Evolutionary conservation across 2,329 filamentous ascomycete species (phyloP).

Genomic region (Ophiostoma angusticollis): DNA sequence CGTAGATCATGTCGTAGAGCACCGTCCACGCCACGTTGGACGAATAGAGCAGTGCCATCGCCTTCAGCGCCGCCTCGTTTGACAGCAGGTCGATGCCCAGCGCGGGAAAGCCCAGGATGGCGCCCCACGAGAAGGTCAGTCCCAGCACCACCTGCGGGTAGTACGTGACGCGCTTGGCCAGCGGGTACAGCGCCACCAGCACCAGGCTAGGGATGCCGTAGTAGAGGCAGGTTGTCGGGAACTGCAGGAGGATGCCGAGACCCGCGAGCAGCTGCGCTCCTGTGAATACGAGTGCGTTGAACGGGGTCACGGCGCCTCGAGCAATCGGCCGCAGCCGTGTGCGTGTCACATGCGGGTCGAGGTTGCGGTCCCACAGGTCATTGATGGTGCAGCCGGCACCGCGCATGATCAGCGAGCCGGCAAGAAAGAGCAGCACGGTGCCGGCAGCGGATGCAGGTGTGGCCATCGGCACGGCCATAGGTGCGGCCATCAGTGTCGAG

Average conservation of each 20-base stretch:
- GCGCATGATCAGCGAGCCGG: constrained; percentile 72
- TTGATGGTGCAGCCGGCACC: constrained; percentile 83
- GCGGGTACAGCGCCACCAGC: constrained; percentile 63
- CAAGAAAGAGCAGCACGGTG: constrained; percentile 57
- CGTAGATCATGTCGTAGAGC: constrained; percentile 86
- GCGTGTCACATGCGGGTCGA: constrained; percentile 67
- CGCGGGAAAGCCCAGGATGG: constrained; percentile 77
- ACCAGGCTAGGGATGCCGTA: constrained; percentile 66
- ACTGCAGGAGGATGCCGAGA: constrained; percentile 61
- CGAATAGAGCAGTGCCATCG: constrained; percentile 57
- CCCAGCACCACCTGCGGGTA: constrained; percentile 79
- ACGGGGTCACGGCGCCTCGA: constrained; percentile 60
- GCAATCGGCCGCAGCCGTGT: constrained; percentile 72
- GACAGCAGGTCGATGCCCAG: constrained; percentile 63
- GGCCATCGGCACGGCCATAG: constrained; percentile 49
- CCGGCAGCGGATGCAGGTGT: constrained; percentile 47
- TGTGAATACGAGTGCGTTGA: constrained; percentile 60
- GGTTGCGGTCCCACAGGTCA: constrained; percentile 78
- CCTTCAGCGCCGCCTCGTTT: constrained; percentile 47
- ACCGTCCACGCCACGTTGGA: constrained; percentile 80
- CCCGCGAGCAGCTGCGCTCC: constrained; percentile 62
- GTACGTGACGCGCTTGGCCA: constrained; percentile 76
- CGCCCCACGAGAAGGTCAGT: constrained; percentile 78
- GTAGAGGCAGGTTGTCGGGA: constrained; percentile 59
- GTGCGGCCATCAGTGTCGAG: constrained; percentile 68